phyloP scores from a whole-genome alignment of 352 stramenopile genomes.

The Peronosclerospora sorghi region DNA sequence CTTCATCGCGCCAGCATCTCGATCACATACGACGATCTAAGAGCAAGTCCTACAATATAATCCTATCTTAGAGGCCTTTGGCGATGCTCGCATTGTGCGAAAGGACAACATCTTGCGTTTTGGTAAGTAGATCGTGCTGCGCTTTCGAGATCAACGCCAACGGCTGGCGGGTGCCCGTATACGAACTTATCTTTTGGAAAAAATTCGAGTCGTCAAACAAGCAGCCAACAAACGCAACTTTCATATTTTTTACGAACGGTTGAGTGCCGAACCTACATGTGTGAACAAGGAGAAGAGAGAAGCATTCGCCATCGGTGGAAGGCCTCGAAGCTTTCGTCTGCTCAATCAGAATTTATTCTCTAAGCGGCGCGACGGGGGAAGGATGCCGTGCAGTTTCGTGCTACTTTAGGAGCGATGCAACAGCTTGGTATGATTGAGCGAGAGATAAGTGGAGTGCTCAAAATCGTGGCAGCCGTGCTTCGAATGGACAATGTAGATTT shows the following conservation, averaged over 20 bases:
- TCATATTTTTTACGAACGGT: conserved; percentile 83
- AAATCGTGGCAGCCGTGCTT: conserved; percentile 72
- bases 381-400: conserved; percentile 53
- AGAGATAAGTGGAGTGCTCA: conserved; percentile 54
- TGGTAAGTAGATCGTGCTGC: conserved; percentile 86
- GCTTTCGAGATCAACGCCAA: conserved; percentile 40
- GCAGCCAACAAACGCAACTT: conserved; percentile 71
- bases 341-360: conserved; percentile 66
- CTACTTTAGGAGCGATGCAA: conserved; percentile 55
- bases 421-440: conserved; percentile 55
- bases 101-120: conserved; percentile 87
- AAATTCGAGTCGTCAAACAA: conserved; percentile 85
- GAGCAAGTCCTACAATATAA: conserved; percentile 86
- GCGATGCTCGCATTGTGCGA: conserved; percentile 76
- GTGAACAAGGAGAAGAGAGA: conserved; percentile 21
- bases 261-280: conserved; percentile 24
- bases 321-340: conserved; percentile 36
- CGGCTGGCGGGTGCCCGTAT: conserved; percentile 62
- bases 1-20: conserved; percentile 2
- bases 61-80: conserved; percentile 85
- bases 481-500: conserved; percentile 85
- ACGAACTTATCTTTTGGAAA: conserved; percentile 91
- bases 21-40: conserved; percentile 38
- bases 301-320: conserved; percentile 26
- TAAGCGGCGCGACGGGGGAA: conserved; percentile 46